Base-by-base conservation (phyloP, 1,284 basidiomycete species). In the Heterobasidion occidentale region DNA sequence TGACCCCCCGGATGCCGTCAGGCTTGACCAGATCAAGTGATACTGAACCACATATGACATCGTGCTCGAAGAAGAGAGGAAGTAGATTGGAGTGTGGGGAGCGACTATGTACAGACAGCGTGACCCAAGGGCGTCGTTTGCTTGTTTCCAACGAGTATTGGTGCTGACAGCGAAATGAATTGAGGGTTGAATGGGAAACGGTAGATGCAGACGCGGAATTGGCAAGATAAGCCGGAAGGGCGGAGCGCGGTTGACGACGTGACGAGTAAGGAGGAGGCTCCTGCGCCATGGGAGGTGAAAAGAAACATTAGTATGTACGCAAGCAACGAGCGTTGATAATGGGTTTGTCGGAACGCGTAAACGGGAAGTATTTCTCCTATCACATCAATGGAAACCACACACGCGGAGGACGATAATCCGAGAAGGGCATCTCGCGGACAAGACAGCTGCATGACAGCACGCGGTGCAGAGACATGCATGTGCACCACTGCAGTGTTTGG, bases 1-100 rank as follows among this genome's bases (percentile, higher is more conserved):
- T 70, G 20, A 83, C 67, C 11, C 68, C 70, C 61, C 78, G 80
- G 57, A 77, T 66, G 4, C 69, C 67, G 54, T 78, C 75, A 42
- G 72, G 65, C 61, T 77, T 78, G 54, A 71, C 68, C 15, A 78
- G 62, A 51, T 77, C 70, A 34, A 80, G 61, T 54, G 73, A 74
- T 5, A 81, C 72, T 7, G 70, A 64, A 33, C 80, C 79, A 2
- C 69, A 62, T 50, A 82, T 70, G 15, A 61, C 58, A 59, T 80
- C 77, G 7, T 74, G 75, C 57, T 79, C 70, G 36, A 72, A 62
- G 59, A 77, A 79, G 17, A 67, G 57, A 14, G 76, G 79, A 9
- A 71, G 61, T 2, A 71, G 68, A 15, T 66, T 54, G 0, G 69
- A 47, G 14, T 61, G 64, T 2, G 64, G 60, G 3, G 78, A 68